Base-by-base conservation (phyloP, 2,329 filamentous ascomycete species). In the Aquanectria penicillioides region DNA sequence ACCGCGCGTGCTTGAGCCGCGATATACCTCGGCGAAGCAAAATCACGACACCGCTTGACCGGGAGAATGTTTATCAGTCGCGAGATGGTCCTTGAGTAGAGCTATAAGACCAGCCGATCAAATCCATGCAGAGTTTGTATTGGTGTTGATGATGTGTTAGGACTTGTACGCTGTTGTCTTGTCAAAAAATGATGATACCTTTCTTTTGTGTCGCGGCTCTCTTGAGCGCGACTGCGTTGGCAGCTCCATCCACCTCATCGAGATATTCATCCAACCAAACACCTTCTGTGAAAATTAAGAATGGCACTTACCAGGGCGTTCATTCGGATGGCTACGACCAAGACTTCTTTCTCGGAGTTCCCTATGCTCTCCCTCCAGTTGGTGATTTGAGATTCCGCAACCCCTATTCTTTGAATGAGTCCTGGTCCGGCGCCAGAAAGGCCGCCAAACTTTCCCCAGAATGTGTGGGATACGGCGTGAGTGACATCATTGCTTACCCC, bases 391-490 rank as follows among this genome's bases (percentile, higher is more conserved):
- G 52, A 9, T 49, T 56, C n/a, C 44, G 40, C 15, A 40, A 49
- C 23, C 52, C 52, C 26, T 33, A 37, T 18, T 40, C 54, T 11
- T 29, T 57, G 12, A 57, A 57, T 8, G 31, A 48, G 13, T 44
- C 54, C 6, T 57, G 47, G 54, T 8, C 11, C 5, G 54, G 46
- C 5, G n/a, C 31, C 6, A 29, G 25, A 4, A 33, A 37, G n/a
- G 54, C 25, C 3, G 26, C 29, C 17, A 17, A 57, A n/a, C 18
- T 51, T 10, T 44, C 46, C 3, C 47, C 22, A 2, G 37, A 51
- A 23, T 57, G 54, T 22, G 31, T 51, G 2, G 54, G 54, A 6
- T 57, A 57, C 20, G 54, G 54, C 3, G 47, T 37, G 28, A 28
- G 46, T 38, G 10, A 17, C 15, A 15, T 26, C 1, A 9, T 9